Evolutionary conservation across 176 grass and related monocot genomes (phyloP).

Genomic region (Triticum dicoccoides): DNA sequence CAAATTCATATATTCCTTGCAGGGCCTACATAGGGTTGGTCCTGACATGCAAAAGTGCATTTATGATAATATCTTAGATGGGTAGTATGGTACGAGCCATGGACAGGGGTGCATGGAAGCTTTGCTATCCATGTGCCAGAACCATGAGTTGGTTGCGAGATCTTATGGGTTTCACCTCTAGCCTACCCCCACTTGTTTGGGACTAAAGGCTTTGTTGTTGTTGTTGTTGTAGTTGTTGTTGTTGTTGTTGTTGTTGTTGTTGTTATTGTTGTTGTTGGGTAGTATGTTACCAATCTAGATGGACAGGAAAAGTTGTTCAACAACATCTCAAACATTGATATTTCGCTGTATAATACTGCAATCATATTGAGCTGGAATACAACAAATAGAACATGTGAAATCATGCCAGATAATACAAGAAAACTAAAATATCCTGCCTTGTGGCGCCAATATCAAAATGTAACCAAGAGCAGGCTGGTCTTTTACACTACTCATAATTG

Average conservation of each 20-base stretch:
- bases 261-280: neutral
- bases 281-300: neutral
- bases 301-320: neutral
- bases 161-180: no score
- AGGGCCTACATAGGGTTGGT: neutral
- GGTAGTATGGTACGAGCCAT: neutral
- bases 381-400: neutral
- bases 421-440: neutral
- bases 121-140: no score
- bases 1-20: neutral
- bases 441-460: neutral
- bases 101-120: neutral
- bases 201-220: no score
- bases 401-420: neutral
- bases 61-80: neutral
- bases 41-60: neutral
- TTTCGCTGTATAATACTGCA: neutral
- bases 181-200: no score
- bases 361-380: neutral
- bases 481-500: neutral
- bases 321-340: neutral
- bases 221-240: no score
- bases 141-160: no score
- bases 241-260: neutral
- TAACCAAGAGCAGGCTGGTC: neutral